Conservation (phyloP, 129 eudicot genomes). For the Kitagawia praeruptora region DNA sequence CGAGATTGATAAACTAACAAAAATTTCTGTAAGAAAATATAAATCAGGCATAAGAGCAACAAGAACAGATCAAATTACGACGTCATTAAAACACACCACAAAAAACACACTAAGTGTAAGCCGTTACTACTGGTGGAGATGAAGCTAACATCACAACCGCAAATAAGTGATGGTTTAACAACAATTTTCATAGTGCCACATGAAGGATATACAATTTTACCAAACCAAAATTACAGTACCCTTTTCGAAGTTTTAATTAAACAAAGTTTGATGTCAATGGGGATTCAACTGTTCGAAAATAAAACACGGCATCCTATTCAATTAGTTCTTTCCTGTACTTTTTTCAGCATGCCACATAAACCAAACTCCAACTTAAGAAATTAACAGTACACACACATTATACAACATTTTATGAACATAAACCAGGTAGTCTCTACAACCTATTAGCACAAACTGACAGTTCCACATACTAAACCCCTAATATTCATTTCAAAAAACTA, state of each 20-base stretch:
- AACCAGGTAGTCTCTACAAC: neutral
- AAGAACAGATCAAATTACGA: too few species aligned
- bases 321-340: too few species aligned
- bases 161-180: neutral
- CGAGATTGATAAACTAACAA: neutral
- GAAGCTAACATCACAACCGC: neutral
- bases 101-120: neutral
- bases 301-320: too few species aligned
- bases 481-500: neutral
- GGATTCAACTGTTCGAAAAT: too few species aligned
- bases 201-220: neutral
- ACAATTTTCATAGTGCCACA: neutral
- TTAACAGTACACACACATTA: too few species aligned
- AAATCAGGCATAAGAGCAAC: neutral
- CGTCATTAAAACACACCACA: neutral
- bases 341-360: too few species aligned
- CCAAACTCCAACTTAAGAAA: too few species aligned
- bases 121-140: neutral
- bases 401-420: neutral
- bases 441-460: neutral
- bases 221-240: too few species aligned
- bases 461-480: neutral
- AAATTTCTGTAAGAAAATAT: neutral
- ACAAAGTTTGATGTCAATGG: too few species aligned
- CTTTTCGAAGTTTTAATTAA: too few species aligned